phyloP scores from a whole-genome alignment of 2,329 filamentous ascomycete species.

The Akanthomyces uredinophilus region DNA sequence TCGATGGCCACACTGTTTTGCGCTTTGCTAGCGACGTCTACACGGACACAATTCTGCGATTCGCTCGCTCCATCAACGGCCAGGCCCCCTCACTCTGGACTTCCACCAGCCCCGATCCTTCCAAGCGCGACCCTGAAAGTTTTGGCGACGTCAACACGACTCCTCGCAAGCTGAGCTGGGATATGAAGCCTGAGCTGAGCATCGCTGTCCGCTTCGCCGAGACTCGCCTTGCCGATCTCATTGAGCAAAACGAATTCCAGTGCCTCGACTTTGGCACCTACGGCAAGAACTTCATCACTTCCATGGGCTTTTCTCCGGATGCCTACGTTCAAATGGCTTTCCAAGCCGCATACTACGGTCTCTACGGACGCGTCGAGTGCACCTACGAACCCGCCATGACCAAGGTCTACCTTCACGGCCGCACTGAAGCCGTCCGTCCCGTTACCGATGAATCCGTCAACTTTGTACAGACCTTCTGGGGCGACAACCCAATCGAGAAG shows the following conservation, averaged over 20 bases:
- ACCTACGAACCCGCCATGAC: constrained; percentile 99
- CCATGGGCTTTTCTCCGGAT: constrained; percentile 93
- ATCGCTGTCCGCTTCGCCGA: constrained; percentile 94
- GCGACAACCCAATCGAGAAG: constrained; percentile 71
- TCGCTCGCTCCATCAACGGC: constrained; percentile 91
- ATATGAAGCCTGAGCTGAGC: constrained; percentile 86
- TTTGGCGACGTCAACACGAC: constrained; percentile 92
- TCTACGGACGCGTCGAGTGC: constrained; percentile 90
- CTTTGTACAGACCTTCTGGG: constrained; percentile 94
- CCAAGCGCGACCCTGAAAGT: constrained; percentile 83
- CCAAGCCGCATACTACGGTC: constrained; percentile 93
- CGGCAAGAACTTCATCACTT: constrained; percentile 96
- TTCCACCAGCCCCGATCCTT: constrained; percentile 82
- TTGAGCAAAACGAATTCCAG: constrained; percentile 93
- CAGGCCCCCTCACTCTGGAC: constrained; percentile 89
- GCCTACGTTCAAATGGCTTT: constrained; percentile 99
- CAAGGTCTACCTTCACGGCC: constrained; percentile 85
- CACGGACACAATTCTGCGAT: constrained; percentile 94
- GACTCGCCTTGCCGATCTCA: constrained; percentile 86
- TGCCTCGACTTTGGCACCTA: constrained; percentile 85
- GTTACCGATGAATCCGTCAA: constrained; percentile 79
- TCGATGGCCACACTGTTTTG: constrained; percentile 94
- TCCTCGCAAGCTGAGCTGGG: constrained; percentile 95
- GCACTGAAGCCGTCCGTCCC: constrained; percentile 86
- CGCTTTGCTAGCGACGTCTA: constrained; percentile 95